Evolutionary conservation across 169 alveolate genomes (phyloP), one percentile per base, ranked within the genome.

Genomic region (Plasmodium sp.): DNA sequence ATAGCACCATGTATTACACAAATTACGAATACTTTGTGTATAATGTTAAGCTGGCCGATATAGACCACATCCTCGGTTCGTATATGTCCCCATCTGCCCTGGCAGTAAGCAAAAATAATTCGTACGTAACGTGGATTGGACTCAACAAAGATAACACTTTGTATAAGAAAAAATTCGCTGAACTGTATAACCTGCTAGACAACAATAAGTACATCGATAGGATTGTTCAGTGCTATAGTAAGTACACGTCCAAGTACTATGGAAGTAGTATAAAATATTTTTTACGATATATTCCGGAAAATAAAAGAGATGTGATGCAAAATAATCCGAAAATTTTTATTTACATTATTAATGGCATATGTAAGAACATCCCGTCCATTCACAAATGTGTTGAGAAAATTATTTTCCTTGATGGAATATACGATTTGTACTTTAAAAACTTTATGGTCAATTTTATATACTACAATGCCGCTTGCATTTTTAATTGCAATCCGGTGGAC

Each of bases 371-470:
- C n/a, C 92, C 94, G 62, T 81, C 94, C 4, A 39, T 90, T 71
- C 94, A 90, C 73, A 34, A 90, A 80, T 90, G 94, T 90, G 94
- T 67, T 2, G 79, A 90, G 39, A 90, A 81, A 81, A 90, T 90
- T 71, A 72, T 90, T 80, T 90, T 71, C 36, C 71, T 90, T 36
- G 83, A 90, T 62, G 91, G 94, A 43, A 67, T 80, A 31, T 90
- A 90, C 39, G 94, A 90, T 81, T 16, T 58, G 31, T 90, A 81
- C 56, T 90, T 90, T 67, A 90, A 90, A 81, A 90, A 90, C 22
- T 90, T 90, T 81, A 90, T 90, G 94, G 45, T 90, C 5, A 90
- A 90, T 90, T 90, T 90, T 90, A 80, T 90, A 18, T 90, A 90
- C 72, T 90, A 74, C 36, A 90, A 90, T 41, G 67, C 67, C 14